Evolutionary conservation across 495 filamentous ascomycete genomes (phyloP).

Genomic region (Aspergillus sclerotioniger): DNA sequence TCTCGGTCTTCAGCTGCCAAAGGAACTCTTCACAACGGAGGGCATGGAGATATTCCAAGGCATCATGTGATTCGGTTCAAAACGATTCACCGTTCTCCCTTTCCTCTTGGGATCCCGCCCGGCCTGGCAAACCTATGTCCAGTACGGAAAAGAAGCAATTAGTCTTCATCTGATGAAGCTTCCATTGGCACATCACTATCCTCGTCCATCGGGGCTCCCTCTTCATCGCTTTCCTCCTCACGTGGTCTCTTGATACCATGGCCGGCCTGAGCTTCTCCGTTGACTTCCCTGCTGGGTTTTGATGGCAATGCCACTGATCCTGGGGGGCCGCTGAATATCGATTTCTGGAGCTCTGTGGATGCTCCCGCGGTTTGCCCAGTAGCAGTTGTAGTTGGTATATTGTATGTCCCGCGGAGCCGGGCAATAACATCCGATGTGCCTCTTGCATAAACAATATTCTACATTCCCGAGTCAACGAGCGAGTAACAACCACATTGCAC

Average conservation of each 20-base stretch:
- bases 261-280: conserved; percentile 26
- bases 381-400: conserved; percentile 52
- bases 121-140: background rate
- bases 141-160: conserved; percentile 10
- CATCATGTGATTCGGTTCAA: conserved; percentile 10
- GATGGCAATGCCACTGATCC: conserved; percentile 40
- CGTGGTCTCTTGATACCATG: conserved; percentile 64
- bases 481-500: background rate
- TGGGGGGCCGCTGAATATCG: conserved; percentile 73
- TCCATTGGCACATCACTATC: conserved; percentile 58
- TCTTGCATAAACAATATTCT: conserved; percentile 90
- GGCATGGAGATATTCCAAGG: conserved; percentile 15
- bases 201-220: conserved; percentile 74
- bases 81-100: conserved; percentile 4
- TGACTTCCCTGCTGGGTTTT: conserved; percentile 36
- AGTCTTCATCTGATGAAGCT: conserved; percentile 53
- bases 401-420: conserved; percentile 87
- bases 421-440: conserved; percentile 79
- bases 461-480: conserved; percentile 15
- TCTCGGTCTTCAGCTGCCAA: conserved; percentile 70
- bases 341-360: conserved; percentile 75
- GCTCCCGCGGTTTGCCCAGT: conserved; percentile 48
- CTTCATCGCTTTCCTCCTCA: conserved; percentile 68
- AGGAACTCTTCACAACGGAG: conserved; percentile 35
- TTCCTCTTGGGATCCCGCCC: conserved; percentile 2